Evolutionary conservation across 305 asterid species (phyloP), one percentile per base, ranked within the genome.

Genomic region (Solanum hybrid): DNA sequence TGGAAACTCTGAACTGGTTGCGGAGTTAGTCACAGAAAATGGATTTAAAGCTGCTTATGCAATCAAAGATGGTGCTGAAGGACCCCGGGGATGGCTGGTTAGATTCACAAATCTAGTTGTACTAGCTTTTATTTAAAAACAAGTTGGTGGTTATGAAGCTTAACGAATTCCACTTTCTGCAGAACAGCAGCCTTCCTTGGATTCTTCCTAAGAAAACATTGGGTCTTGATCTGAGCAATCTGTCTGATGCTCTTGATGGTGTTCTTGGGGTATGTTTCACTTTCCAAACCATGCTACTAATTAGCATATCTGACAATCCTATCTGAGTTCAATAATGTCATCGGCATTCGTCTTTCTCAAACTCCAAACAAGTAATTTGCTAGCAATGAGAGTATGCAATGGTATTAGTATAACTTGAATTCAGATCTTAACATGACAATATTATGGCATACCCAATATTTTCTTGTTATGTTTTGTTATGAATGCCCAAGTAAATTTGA

Each of bases 181-280:
- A 97, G 99, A 97, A 89, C 90, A 97, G 98, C 91, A 94, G 94
- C 91, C 99, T 96, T 91, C 99, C 99, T 73, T 97, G 99, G 99
- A 90, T 87, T 91, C 86, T 87, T 88, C 99, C 97, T 4, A 96
- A 92, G 91, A 97, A 95, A 91, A 88, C 93, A 83, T 89, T 93
- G 76, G 86, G 93, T 91, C 91, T 97, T 79, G 95, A 95, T 93
- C 89, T 97, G 83, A 93, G 98, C 89, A 89, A 65, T 89, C 91
- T 96, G 86, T 93, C 98, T 0, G 97, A 94, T 90, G 90, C 95
- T 26, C 89, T 96, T 38, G 93, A 96, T 92, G 98, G 89, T 91
- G 91, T 94, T 57, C 80, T 92, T 26, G 96, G 94, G 95, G 98
- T 94, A 94, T 91, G 61, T 90, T 79, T 87, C 86, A 86, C 34